Conservation (phyloP, 1,139 yeast genomes). For the Candida buenavistaensis region DNA sequence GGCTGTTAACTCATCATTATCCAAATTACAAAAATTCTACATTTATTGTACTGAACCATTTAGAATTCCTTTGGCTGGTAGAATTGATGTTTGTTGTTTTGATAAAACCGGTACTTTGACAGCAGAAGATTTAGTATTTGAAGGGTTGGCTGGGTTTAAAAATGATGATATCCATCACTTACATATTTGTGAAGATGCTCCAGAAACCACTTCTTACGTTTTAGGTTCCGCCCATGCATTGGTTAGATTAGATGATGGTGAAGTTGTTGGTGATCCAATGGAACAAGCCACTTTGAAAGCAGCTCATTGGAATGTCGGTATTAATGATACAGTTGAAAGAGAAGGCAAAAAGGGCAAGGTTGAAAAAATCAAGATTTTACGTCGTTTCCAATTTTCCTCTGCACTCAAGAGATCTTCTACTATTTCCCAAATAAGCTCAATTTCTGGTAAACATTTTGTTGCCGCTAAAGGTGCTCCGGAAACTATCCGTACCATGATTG, state of each 20-base stretch:
- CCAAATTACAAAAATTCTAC: slow-evolving; percentile 82
- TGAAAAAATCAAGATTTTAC: slow-evolving; percentile 69
- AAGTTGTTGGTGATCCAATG: slow-evolving; percentile 98
- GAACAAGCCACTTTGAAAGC: slow-evolving; percentile 94
- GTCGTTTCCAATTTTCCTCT: slow-evolving; percentile 96
- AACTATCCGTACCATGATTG: slow-evolving; percentile 78
- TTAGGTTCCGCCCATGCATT: slow-evolving; percentile 97
- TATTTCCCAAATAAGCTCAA: slow-evolving; percentile 61
- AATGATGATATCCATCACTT: slow-evolving; percentile 56
- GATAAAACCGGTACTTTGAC: slow-evolving; percentile 98
- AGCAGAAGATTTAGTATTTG: slow-evolving; percentile 94
- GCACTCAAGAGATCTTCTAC: slow-evolving; percentile 95
- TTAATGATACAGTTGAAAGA: slow-evolving; percentile 65
- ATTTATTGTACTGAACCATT: slow-evolving; percentile 98
- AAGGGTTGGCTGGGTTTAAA: slow-evolving; percentile 89
- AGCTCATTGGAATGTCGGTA: slow-evolving; percentile 81
- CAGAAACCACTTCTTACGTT: slow-evolving; percentile 67
- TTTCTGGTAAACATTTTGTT: slow-evolving; percentile 61
- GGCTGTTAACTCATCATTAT: slow-evolving; percentile 93
- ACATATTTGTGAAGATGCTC: slow-evolving; percentile 56
- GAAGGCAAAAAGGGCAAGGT: slow-evolving; percentile 28
- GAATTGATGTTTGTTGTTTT: slow-evolving; percentile 97
- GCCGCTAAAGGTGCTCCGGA: slow-evolving; percentile 99
- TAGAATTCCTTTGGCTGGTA: slow-evolving; percentile 96
- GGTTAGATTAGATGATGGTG: slow-evolving; percentile 92